Evolutionary conservation across 2,329 filamentous ascomycete species (phyloP).

Genomic region (Colletotrichum nymphaeae): DNA sequence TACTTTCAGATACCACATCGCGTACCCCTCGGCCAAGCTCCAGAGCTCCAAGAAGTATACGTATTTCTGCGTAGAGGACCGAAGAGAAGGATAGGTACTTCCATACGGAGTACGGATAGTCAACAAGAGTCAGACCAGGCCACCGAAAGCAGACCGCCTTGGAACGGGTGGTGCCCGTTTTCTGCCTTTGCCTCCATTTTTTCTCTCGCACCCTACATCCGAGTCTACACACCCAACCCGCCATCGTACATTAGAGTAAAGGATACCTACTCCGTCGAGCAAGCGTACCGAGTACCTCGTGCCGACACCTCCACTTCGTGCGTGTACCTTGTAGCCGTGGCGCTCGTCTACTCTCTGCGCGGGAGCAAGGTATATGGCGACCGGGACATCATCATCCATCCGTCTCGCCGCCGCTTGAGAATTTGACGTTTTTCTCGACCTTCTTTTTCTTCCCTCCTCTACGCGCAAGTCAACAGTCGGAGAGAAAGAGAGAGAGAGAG

Average conservation of each 20-base stretch:
- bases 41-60: background rate
- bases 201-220: background rate
- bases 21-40: background rate
- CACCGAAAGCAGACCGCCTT: constrained; percentile 20
- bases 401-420: constrained; percentile 16
- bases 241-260: background rate
- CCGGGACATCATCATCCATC: constrained; percentile 26
- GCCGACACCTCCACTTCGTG: constrained; percentile 2
- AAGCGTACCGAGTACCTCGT: constrained; percentile 14
- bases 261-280: background rate
- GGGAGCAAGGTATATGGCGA: constrained; percentile 15
- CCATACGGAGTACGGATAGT: background rate
- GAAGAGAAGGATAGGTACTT: background rate
- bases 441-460: constrained; percentile 24
- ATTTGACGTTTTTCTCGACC: constrained; percentile 27
- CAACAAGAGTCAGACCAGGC: constrained; percentile 6
- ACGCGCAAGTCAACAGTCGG: constrained; percentile 32
- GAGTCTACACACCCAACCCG: background rate
- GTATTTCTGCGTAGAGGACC: background rate
- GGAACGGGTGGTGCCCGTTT: constrained; percentile 12
- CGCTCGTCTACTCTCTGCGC: constrained; percentile 11
- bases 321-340: constrained; percentile 5
- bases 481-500: constrained; percentile 2
- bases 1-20: background rate
- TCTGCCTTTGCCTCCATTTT: constrained; percentile 32